Evolutionary conservation across 305 asterid species (phyloP).

Genomic region (Solanum hybrid): DNA sequence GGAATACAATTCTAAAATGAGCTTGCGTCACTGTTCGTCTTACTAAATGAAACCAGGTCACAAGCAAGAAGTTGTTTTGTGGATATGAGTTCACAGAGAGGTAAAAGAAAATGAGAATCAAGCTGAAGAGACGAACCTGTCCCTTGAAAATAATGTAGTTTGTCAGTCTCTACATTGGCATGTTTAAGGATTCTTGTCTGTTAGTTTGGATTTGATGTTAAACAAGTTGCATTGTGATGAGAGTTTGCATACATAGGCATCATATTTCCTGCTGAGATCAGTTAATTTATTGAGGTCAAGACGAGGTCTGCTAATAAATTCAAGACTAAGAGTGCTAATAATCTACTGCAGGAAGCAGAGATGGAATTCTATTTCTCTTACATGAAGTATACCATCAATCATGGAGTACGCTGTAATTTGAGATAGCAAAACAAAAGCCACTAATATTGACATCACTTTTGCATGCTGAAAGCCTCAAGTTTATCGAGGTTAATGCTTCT

Average conservation of each 20-base stretch:
- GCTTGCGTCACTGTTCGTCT: not conserved
- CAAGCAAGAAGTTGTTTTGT: not conserved
- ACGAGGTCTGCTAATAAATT: not conserved
- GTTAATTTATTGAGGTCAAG: constrained; percentile 2
- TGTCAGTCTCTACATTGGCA: not conserved
- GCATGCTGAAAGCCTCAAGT: not conserved
- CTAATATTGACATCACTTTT: not conserved
- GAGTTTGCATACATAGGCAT: not conserved
- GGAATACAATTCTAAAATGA: not conserved
- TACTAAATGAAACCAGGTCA: not conserved
- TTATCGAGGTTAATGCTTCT: not conserved
- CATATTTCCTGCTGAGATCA: constrained; percentile 9
- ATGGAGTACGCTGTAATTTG: constrained; percentile 1
- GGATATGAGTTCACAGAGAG: not conserved
- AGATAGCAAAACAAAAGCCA: not conserved
- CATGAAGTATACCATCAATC: constrained; percentile 6
- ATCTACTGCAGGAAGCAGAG: constrained; percentile 8
- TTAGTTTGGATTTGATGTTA: not conserved
- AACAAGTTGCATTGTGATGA: not conserved
- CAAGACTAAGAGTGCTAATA: constrained; percentile 8
- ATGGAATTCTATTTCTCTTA: constrained; percentile 7
- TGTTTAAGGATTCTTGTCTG: constrained; percentile 5
- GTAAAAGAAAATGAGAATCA: not conserved
- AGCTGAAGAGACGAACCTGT: not conserved
- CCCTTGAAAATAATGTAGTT: not conserved